phyloP scores from a whole-genome alignment of 1,284 basidiomycete genomes.

The Sparassis latifolia region DNA sequence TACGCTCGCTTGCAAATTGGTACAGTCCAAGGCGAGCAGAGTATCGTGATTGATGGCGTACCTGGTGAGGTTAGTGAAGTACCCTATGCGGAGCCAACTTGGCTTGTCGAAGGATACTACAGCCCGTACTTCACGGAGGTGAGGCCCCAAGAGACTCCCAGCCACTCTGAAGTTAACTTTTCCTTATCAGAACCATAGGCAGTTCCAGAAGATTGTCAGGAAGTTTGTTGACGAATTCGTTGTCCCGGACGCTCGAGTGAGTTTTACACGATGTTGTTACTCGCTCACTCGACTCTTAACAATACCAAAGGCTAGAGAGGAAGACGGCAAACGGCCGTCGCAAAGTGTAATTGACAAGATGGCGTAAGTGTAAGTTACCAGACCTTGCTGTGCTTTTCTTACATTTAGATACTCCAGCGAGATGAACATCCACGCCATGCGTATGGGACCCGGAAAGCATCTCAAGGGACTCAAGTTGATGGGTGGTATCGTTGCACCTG shows the following conservation, averaged over 20 bases:
- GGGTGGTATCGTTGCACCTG: slow-evolving; percentile 78
- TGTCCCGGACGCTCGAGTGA: slow-evolving; percentile 41
- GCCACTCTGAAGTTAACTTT: background rate
- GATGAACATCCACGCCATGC: slow-evolving; percentile 80
- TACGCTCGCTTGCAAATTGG: slow-evolving; percentile 83
- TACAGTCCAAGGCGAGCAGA: slow-evolving; percentile 59
- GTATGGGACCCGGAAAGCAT: slow-evolving; percentile 82
- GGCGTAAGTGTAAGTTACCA: slow-evolving; percentile 41
- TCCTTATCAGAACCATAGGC: slow-evolving; percentile 35
- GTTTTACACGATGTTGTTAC: slow-evolving; percentile 5
- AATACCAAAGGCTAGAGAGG: slow-evolving; percentile 52
- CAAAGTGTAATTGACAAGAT: slow-evolving; percentile 61
- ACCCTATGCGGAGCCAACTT: slow-evolving; percentile 81
- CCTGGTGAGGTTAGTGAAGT: slow-evolving; percentile 37
- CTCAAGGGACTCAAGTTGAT: slow-evolving; percentile 78
- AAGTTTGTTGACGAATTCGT: slow-evolving; percentile 46
- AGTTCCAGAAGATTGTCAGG: slow-evolving; percentile 42
- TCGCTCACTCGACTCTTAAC: background rate
- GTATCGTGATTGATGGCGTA: background rate
- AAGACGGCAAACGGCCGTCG: slow-evolving; percentile 69
- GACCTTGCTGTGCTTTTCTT: background rate
- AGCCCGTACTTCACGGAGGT: slow-evolving; percentile 65
- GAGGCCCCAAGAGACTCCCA: background rate
- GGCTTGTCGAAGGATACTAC: slow-evolving; percentile 62
- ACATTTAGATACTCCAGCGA: slow-evolving; percentile 32